Evolutionary conservation across 2,329 filamentous ascomycete genomes (phyloP).

Genomic region (Penicillium paneum): DNA sequence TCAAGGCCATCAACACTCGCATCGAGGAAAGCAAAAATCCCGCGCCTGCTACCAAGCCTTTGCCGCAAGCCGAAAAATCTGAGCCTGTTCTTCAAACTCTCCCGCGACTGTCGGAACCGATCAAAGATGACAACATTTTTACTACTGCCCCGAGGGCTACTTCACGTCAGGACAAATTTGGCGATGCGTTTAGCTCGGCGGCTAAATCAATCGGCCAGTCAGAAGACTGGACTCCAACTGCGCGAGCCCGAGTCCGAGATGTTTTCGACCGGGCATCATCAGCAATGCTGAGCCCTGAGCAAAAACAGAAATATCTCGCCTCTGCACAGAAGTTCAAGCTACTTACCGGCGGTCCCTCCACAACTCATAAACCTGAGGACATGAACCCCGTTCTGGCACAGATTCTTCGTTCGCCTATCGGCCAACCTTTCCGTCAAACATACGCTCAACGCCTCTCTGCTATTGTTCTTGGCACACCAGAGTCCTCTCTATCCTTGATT

Average conservation of each 20-base stretch:
- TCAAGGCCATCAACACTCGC: conserved; percentile 65
- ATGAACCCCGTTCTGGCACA: conserved; percentile 49
- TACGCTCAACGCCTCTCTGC: conserved; percentile 64
- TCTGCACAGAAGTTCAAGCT: conserved; percentile 40
- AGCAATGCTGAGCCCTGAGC: conserved; percentile 40
- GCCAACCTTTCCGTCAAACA: conserved; percentile 66
- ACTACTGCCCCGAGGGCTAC: conserved; percentile 39
- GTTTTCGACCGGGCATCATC: conserved; percentile 40
- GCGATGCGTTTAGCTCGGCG: conserved; percentile 43
- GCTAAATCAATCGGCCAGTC: conserved; percentile 48
- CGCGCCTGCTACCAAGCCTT: conserved; percentile 26
- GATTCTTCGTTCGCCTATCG: conserved; percentile 54
- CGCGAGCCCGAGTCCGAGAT: conserved; percentile 38
- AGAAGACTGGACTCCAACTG: conserved; percentile 44
- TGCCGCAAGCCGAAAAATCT: conserved; percentile 45
- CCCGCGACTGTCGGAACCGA: conserved; percentile 49
- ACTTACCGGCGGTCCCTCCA: conserved; percentile 29
- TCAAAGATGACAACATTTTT: conserved; percentile 50
- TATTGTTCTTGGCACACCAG: conserved; percentile 70
- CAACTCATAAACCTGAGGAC: conserved; percentile 48
- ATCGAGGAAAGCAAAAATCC: conserved; percentile 61
- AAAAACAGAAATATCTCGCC: conserved; percentile 37
- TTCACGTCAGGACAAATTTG: conserved; percentile 37
- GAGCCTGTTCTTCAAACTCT: conserved; percentile 44
- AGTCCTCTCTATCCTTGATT: conserved; percentile 66